Percentiles rank a stretch among this genome's conserved stretches.
phyloP scores from a whole-genome alignment of 192 early-diverging fungal species.

The Paraglomus brasilianum region DNA sequence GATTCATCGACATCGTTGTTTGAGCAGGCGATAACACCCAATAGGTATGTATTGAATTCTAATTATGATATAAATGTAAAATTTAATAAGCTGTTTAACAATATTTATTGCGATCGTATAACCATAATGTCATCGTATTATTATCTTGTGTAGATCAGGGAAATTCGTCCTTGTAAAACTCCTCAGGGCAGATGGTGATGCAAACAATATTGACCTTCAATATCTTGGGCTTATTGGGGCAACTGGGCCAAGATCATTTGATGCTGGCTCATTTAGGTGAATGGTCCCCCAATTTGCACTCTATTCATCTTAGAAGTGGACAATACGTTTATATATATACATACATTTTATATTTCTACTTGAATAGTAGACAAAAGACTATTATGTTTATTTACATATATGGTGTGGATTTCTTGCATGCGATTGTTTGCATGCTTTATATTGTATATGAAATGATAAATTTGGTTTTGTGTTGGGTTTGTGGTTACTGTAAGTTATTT shows the following conservation, averaged over 20 bases:
- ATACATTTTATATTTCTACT: too few relatives aligned
- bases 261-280: conserved; percentile 25
- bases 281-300: background rate
- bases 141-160: conserved; percentile 40
- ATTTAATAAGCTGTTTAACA: background rate
- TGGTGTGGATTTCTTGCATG: too few relatives aligned
- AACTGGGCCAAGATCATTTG: conserved; percentile 25
- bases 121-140: background rate
- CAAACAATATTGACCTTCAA: conserved; percentile 58
- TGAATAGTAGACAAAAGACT: too few relatives aligned
- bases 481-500: too few relatives aligned
- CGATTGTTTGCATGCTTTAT: too few relatives aligned
- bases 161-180: conserved; percentile 54
- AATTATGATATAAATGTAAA: too few relatives aligned
- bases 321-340: too few relatives aligned
- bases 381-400: too few relatives aligned
- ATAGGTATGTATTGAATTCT: conserved; percentile 11
- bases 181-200: conserved; percentile 38
- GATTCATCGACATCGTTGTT: background rate
- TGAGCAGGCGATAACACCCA: background rate
- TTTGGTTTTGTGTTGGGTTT: too few relatives aligned
- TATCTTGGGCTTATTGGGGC: conserved; percentile 53
- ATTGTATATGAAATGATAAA: too few relatives aligned
- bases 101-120: background rate
- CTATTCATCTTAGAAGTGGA: too few relatives aligned